These are phyloP conservation scores for Terfezia boudieri DNA, from an alignment of 495 filamentous ascomycete genomes.

Conservation along the genomic window DNA sequence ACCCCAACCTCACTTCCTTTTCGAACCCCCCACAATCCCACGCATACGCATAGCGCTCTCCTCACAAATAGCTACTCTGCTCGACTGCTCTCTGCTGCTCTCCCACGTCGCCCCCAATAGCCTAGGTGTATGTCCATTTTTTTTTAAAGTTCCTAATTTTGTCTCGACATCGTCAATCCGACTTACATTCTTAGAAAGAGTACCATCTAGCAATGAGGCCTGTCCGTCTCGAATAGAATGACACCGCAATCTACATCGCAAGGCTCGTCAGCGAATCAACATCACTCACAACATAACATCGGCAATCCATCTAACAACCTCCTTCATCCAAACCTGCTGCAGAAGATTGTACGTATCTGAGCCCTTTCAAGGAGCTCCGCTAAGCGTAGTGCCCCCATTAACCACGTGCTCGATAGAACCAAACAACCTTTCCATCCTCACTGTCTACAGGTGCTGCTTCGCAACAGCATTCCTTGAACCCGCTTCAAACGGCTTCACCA, in stretches of 20 bases:
- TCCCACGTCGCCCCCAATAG: too few relatives aligned
- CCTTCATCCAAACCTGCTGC: neutral
- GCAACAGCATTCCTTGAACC: neutral
- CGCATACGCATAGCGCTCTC: too few relatives aligned
- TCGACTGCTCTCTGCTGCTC: too few relatives aligned
- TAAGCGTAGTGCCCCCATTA: neutral
- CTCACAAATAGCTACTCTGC: too few relatives aligned
- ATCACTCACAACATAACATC: neutral
- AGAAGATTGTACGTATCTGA: neutral
- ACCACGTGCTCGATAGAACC: neutral
- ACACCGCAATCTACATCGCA: slow-evolving; percentile 12
- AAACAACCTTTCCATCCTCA: neutral
- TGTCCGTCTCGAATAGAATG: slow-evolving; percentile 20
- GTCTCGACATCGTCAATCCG: too few relatives aligned
- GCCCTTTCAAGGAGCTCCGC: neutral
- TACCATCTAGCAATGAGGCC: slow-evolving; percentile 15
- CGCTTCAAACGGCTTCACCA: neutral
- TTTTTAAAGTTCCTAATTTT: too few relatives aligned
- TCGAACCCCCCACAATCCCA: too few relatives aligned
- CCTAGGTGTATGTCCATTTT: too few relatives aligned
- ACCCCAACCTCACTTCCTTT: too few relatives aligned
- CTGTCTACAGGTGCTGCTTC: slow-evolving; percentile 1
- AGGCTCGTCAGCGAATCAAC: neutral
- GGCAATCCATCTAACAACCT: neutral
- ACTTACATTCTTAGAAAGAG: too few relatives aligned